Evolutionary conservation across 2,329 filamentous ascomycete species (phyloP).

Genomic region (Diaporthe citriasiana): DNA sequence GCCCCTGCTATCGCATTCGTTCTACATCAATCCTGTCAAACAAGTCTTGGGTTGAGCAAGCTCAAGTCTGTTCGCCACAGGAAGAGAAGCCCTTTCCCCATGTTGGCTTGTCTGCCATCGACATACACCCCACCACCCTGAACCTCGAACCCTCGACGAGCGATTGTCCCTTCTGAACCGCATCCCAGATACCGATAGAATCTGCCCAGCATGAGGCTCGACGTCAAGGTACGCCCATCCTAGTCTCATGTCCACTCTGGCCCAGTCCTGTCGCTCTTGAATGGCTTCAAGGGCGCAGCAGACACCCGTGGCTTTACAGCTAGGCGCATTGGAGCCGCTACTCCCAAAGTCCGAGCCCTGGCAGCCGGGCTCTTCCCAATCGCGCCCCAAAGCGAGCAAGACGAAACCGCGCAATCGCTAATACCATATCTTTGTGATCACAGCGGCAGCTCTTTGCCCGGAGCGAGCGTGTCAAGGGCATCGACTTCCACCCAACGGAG

Average conservation of each 20-base stretch:
- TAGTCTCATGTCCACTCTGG: background rate
- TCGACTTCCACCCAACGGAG: conserved; percentile 96
- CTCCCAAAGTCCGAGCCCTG: background rate
- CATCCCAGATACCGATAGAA: conserved; percentile 20
- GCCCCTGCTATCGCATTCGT: background rate
- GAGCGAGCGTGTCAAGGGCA: conserved; percentile 95
- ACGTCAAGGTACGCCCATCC: conserved; percentile 43
- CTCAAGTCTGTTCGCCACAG: background rate
- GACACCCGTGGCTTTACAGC: background rate
- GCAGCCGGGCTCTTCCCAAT: background rate
- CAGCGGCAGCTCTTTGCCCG: conserved; percentile 88
- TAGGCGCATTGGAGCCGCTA: background rate
- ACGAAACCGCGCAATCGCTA: conserved; percentile 45
- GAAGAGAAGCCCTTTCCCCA: conserved; percentile 10
- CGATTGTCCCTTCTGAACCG: conserved; percentile 9
- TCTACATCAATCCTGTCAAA: background rate
- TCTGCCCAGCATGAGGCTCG: conserved; percentile 49
- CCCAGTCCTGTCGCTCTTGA: background rate
- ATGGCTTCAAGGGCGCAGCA: background rate
- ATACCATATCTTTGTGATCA: conserved; percentile 53
- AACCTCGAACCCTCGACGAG: conserved; percentile 14
- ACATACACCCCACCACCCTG: conserved; percentile 35
- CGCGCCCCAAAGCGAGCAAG: background rate
- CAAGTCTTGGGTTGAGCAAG: background rate
- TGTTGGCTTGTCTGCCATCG: conserved; percentile 38